Evolutionary conservation across 2,329 filamentous ascomycete genomes (phyloP).

Genomic region (Dothistroma pini): DNA sequence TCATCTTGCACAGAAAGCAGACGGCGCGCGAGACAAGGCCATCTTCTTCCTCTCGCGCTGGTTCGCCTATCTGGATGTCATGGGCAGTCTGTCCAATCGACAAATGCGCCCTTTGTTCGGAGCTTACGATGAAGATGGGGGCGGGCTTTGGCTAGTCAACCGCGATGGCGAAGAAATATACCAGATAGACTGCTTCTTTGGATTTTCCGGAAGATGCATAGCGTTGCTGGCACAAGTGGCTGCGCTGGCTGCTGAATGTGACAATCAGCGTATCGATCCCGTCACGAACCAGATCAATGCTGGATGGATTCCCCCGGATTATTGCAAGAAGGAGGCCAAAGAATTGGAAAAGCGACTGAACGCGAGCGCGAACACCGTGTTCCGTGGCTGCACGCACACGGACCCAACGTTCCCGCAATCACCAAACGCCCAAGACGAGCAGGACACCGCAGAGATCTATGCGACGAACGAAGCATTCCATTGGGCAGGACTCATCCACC

Average conservation of each 20-base stretch:
- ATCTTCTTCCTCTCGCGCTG: slow-evolving; percentile 74
- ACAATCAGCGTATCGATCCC: slow-evolving; percentile 59
- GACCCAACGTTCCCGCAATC: slow-evolving; percentile 37
- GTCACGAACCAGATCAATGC: slow-evolving; percentile 47
- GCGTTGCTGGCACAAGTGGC: slow-evolving; percentile 69
- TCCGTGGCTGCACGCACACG: slow-evolving; percentile 43
- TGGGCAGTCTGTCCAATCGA: slow-evolving; percentile 62
- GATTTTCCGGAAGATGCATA: slow-evolving; percentile 70
- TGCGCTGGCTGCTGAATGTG: slow-evolving; percentile 65
- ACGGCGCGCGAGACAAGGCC: slow-evolving; percentile 51
- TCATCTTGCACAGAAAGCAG: slow-evolving; percentile 35
- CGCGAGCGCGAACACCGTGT: slow-evolving; percentile 46
- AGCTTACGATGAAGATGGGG: slow-evolving; percentile 38
- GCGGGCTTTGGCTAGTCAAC: slow-evolving; percentile 35
- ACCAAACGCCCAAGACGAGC: slow-evolving; percentile 38
- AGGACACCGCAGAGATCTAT: slow-evolving; percentile 61
- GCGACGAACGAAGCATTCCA: slow-evolving; percentile 77
- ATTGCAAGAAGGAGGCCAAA: slow-evolving; percentile 55
- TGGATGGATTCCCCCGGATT: slow-evolving; percentile 57
- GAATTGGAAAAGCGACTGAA: slow-evolving; percentile 60
- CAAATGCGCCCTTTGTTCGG: slow-evolving; percentile 42
- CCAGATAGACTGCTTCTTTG: slow-evolving; percentile 75
- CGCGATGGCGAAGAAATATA: slow-evolving; percentile 41
- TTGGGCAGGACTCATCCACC: slow-evolving; percentile 71
- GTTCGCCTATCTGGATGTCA: slow-evolving; percentile 79